phyloP scores from a whole-genome alignment of 2,329 filamentous ascomycete species.

The Alternaria triticina region DNA sequence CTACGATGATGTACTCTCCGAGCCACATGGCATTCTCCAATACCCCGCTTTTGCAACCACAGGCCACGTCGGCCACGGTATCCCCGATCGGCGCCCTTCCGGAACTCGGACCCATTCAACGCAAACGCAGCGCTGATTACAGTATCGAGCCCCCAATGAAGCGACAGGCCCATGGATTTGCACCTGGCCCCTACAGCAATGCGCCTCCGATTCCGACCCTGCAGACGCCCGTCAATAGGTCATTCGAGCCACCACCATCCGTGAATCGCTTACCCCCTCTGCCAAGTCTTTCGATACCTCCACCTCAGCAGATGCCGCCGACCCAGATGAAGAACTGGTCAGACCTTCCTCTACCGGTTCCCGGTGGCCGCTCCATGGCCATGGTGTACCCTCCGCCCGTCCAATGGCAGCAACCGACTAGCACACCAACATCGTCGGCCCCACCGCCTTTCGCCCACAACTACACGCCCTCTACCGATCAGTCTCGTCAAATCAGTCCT shows the following conservation, averaged over 20 bases:
- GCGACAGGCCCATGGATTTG: conserved; percentile 50
- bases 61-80: conserved; percentile 51
- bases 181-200: conserved; percentile 45
- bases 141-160: conserved; percentile 64
- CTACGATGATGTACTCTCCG: conserved; percentile 49
- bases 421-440: conserved; percentile 42
- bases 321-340: conserved; percentile 50
- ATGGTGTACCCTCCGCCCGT: conserved; percentile 71
- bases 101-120: conserved; percentile 48
- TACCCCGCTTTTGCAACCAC: conserved; percentile 48
- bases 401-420: conserved; percentile 57
- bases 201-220: conserved; percentile 44
- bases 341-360: conserved; percentile 54
- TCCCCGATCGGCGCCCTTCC: conserved; percentile 54
- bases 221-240: conserved; percentile 42
- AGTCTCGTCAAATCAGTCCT: conserved; percentile 59
- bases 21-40: conserved; percentile 52
- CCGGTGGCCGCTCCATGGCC: conserved; percentile 74
- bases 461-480: conserved; percentile 41
- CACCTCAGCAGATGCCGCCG: conserved; percentile 45
- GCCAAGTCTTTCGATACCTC: conserved; percentile 73
- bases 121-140: conserved; percentile 67
- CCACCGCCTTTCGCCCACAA: conserved; percentile 34
- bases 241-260: conserved; percentile 44
- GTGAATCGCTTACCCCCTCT: conserved; percentile 67